Evolutionary conservation across 2,329 filamentous ascomycete genomes (phyloP), one percentile per base, ranked within the genome.

Genomic region (Arthrinium phaeospermum): DNA sequence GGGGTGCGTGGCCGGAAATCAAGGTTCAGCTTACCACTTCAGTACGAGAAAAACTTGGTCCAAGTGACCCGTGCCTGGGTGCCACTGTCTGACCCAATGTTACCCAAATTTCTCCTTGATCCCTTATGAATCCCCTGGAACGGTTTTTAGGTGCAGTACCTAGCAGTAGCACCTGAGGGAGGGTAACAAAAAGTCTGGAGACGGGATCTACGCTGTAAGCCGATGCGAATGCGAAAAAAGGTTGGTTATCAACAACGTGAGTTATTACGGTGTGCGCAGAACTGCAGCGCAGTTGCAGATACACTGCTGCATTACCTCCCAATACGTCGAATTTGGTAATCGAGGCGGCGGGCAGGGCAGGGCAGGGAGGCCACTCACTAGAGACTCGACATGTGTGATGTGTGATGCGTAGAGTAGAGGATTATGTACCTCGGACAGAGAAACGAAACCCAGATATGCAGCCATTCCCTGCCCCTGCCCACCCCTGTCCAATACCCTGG

Each of bases 41-140:
- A 37, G 69, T 41, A 67, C 72, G 69, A 73, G 72, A 68, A 64
- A 64, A 70, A 70, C 72, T 71, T 73, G 72, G 72, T 61, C 72
- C 45, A 69, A 27, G 44, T 64, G 72, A 71, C 67, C 69, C 69
- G 64, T 53, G 69, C 68, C 68, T 47, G 22, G 34, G 70, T 44
- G 61, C 71, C 71, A 72, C 71, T 70, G 53, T 30, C 45, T 41
- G 69, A 46, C 19, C 71, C 72, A 71, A 73, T 73, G 72, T 67
- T 70, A 70, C 72, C 70, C 72, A 71, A 73, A 71, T 73, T 69
- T 70, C 46, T 57, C 57, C 57, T 41, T 41, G 57, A 41, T 64
- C 57, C 57, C 57, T 64, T 64, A 10, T 64, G 57, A 64, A 64
- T 64, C 57, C 34, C 57, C 57, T 64, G 57, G 57, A 24, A 64